These are phyloP conservation scores for Plasmodium yoelii DNA, from an alignment of 169 alveolate species.

Conservation along the genomic window DNA sequence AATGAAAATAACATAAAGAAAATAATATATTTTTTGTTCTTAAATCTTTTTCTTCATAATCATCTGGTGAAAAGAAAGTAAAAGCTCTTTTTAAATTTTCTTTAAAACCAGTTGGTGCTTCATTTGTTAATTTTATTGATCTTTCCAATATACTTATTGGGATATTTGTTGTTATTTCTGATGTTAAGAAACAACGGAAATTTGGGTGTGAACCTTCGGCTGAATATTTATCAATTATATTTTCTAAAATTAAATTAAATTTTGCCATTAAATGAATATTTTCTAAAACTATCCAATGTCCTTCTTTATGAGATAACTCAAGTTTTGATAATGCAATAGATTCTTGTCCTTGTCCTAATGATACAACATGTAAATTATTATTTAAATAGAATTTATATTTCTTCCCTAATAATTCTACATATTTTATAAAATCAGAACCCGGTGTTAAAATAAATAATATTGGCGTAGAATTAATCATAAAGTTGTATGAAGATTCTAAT, in stretches of 20 bases:
- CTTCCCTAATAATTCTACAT: constrained; percentile 91
- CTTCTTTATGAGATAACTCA: constrained; percentile 95
- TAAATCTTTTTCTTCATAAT: constrained; percentile 92
- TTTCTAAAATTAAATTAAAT: constrained; percentile 95
- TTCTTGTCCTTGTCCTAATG: constrained; percentile 96
- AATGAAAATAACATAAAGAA: constrained; percentile 97
- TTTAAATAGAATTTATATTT: constrained; percentile 88
- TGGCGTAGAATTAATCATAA: constrained; percentile 94
- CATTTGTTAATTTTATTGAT: constrained; percentile 96
- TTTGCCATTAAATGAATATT: constrained; percentile 96
- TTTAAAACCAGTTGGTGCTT: constrained; percentile 96
- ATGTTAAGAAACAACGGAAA: constrained; percentile 95
- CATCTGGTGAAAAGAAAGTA: constrained; percentile 95
- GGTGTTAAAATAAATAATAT: constrained; percentile 95
- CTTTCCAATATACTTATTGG: constrained; percentile 97
- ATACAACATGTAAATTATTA: constrained; percentile 93
- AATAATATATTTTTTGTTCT: constrained; percentile 95
- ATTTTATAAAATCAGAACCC: constrained; percentile 96
- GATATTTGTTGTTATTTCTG: constrained; percentile 94
- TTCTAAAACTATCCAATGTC: constrained; percentile 97
- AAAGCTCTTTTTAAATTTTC: constrained; percentile 96
- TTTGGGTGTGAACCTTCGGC: constrained; percentile 95
- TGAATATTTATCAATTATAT: constrained; percentile 93
- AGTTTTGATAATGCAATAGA: constrained; percentile 93
- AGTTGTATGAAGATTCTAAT: constrained; percentile 89